A percentile compares a stretch with the other conserved stretches of the same genome.
Conservation (phyloP, 2,329 filamentous ascomycete species). For the Diaporthe destruens region DNA sequence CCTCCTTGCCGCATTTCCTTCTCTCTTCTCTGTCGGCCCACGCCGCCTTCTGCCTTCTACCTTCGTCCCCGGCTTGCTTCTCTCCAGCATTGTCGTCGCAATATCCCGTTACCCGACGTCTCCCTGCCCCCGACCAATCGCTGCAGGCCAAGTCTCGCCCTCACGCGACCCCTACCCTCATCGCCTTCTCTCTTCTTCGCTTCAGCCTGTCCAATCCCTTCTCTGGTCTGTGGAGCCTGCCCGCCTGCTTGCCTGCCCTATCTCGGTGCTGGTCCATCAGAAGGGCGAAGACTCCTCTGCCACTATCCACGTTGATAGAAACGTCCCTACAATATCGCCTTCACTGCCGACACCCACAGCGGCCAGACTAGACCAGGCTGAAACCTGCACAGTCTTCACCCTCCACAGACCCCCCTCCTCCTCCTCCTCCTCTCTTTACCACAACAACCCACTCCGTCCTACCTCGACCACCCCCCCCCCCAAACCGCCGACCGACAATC, state of each 20-base stretch:
- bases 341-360: background rate
- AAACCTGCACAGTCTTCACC: background rate
- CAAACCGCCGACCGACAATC: background rate
- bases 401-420: too few relatives aligned
- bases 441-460: background rate
- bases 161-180: constrained; percentile 35
- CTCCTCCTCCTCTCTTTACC: background rate
- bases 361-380: background rate
- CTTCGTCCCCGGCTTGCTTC: constrained; percentile 6
- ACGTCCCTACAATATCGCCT: background rate
- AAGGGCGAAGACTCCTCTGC: constrained; percentile 5
- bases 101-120: constrained; percentile 27
- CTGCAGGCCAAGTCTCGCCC: constrained; percentile 37
- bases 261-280: constrained; percentile 39
- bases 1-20: background rate
- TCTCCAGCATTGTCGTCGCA: constrained; percentile 20
- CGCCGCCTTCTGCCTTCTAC: constrained; percentile 3
- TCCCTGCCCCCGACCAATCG: constrained; percentile 35
- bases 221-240: background rate
- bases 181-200: background rate
- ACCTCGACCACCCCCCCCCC: background rate
- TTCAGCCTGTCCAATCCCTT: background rate
- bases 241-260: background rate
- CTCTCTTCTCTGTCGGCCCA: background rate
- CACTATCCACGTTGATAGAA: background rate